phyloP scores from a whole-genome alignment of 768 basidiomycete species.

The Sistotremastrum suecicum region DNA sequence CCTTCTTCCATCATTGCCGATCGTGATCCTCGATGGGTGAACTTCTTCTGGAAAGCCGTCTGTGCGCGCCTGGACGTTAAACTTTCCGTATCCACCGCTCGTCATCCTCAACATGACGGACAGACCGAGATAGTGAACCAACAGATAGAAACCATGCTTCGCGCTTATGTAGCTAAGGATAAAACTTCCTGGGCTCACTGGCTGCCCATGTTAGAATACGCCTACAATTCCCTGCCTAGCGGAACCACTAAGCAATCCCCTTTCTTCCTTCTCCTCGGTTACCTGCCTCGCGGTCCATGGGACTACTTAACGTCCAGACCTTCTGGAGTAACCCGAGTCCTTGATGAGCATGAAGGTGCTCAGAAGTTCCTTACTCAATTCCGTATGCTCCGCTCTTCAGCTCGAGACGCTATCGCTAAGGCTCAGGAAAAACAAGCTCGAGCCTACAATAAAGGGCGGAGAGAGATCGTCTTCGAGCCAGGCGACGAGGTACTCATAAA shows the following conservation, averaged over 20 bases:
- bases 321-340: no score
- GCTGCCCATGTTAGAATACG: conserved; percentile 14
- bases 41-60: conserved; percentile 4
- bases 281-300: no score
- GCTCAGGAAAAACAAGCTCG: conserved; percentile 13
- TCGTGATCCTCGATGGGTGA: conserved; percentile 4
- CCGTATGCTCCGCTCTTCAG: no score
- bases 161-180: conserved; percentile 9
- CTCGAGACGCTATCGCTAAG: conserved; percentile 8
- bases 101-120: conserved; percentile 19
- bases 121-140: conserved; percentile 19
- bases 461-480: conserved; percentile 8
- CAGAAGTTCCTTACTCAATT: no score
- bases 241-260: no score
- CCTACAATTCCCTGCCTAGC: conserved; percentile 15
- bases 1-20: conserved; percentile 3
- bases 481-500: conserved; percentile 14
- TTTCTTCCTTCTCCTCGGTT: no score
- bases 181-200: conserved; percentile 14
- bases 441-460: conserved; percentile 10
- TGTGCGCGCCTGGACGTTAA: not conserved
- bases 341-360: no score
- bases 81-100: not conserved
- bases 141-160: conserved; percentile 14
- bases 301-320: no score